Evolutionary conservation across 2,329 filamentous ascomycete species (phyloP).

Genomic region (Fusarium sp.): DNA sequence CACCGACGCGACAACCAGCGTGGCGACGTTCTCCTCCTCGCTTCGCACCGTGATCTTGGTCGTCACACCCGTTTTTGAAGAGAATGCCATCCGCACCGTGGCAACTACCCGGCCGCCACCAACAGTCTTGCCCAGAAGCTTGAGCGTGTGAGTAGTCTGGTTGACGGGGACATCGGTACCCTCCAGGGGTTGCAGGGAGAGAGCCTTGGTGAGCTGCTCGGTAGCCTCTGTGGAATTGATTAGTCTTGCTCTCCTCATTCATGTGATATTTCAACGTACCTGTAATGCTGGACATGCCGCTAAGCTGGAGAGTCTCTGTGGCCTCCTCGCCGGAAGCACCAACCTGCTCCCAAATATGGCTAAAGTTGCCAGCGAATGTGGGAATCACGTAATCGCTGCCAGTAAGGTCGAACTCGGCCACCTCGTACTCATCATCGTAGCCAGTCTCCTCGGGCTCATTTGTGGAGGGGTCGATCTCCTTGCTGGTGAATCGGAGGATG

Average conservation of each 20-base stretch:
- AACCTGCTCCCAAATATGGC: slow-evolving; percentile 94
- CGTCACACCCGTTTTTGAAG: slow-evolving; percentile 91
- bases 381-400: slow-evolving; percentile 96
- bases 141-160: slow-evolving; percentile 91
- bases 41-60: slow-evolving; percentile 94
- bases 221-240: slow-evolving; percentile 77
- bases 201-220: slow-evolving; percentile 85
- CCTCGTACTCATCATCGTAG: slow-evolving; percentile 98
- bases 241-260: slow-evolving; percentile 21
- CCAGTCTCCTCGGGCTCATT: slow-evolving; percentile 90
- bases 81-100: slow-evolving; percentile 92
- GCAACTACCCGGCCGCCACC: slow-evolving; percentile 89
- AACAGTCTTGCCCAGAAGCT: slow-evolving; percentile 95
- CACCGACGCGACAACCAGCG: slow-evolving; percentile 85
- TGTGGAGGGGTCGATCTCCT: slow-evolving; percentile 97
- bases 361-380: slow-evolving; percentile 94
- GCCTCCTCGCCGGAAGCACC: slow-evolving; percentile 90
- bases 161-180: slow-evolving; percentile 92
- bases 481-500: slow-evolving; percentile 94
- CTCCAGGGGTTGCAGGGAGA: slow-evolving; percentile 93
- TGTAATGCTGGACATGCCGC: slow-evolving; percentile 89
- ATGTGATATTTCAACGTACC: slow-evolving; percentile 67
- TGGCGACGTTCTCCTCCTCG: slow-evolving; percentile 92
- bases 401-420: slow-evolving; percentile 90
- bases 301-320: slow-evolving; percentile 89